These are phyloP conservation scores for Acanthamoeba healyi DNA, from an alignment of 208 protist genomes.

Conservation along the genomic window DNA sequence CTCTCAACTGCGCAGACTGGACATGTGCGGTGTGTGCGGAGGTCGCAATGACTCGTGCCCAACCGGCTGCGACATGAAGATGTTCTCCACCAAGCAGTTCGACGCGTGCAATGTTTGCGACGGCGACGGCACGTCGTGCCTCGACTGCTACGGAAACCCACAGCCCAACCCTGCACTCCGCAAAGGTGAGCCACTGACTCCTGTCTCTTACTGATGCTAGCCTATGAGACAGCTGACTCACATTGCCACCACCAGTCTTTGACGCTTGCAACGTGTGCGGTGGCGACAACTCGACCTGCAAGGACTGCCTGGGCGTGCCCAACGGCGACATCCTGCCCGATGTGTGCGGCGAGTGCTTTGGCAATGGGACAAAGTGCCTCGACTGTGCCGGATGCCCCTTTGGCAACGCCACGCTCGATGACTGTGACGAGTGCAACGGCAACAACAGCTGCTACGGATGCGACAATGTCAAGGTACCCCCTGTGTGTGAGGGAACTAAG, in stretches of 20 bases:
- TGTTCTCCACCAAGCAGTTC: neutral
- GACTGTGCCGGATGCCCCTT: neutral
- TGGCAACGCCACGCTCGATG: neutral
- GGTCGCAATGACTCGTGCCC: neutral
- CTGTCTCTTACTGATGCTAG: too few species aligned
- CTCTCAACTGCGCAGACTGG: neutral
- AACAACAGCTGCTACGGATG: constrained; percentile 12
- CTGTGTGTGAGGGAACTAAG: neutral
- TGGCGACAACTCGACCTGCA: neutral
- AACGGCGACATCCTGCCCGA: neutral
- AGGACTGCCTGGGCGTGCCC: neutral
- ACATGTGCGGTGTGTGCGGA: constrained; percentile 26
- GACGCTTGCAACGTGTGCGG: constrained; percentile 10
- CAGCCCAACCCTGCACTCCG: too few species aligned
- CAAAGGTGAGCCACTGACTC: too few species aligned
- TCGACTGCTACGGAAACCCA: neutral
- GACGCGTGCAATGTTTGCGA: constrained; percentile 27
- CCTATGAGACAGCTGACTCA: too few species aligned
- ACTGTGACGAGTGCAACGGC: neutral
- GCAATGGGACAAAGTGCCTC: neutral
- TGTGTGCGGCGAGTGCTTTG: neutral
- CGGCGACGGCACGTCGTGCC: constrained; percentile 25
- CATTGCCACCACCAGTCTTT: too few species aligned
- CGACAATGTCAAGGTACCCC: constrained; percentile 3
- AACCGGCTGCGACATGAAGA: neutral